A percentile compares a stretch with the other conserved stretches of the same genome.
Evolutionary conservation across 192 early-diverging fungal genomes (phyloP).

Genomic region (Backusella liffmaniae): DNA sequence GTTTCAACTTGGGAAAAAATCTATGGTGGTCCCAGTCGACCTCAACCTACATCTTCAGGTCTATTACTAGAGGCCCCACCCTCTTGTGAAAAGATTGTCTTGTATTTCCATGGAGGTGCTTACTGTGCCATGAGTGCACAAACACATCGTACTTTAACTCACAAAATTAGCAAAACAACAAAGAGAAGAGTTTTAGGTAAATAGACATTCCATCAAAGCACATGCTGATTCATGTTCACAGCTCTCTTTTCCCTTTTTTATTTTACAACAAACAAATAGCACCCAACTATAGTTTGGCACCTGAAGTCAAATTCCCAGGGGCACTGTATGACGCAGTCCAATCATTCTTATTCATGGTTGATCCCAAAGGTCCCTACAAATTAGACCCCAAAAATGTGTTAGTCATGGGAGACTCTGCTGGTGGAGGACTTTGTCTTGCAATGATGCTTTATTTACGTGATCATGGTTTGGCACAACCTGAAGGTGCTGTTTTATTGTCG

Average conservation of each 20-base stretch:
- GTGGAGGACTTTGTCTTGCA: conserved; percentile 64
- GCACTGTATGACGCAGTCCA: conserved; percentile 64
- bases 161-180: conserved; percentile 29
- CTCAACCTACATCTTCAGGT: not conserved
- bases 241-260: not conserved
- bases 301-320: conserved; percentile 43
- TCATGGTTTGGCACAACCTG: conserved; percentile 40
- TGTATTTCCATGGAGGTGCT: conserved; percentile 34
- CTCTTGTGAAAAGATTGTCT: conserved; percentile 21
- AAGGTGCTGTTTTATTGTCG: conserved; percentile 61
- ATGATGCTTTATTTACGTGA: conserved; percentile 63
- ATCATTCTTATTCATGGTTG: conserved; percentile 52
- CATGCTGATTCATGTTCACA: not conserved
- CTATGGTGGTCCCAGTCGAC: not conserved
- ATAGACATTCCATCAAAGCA: not conserved
- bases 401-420: conserved; percentile 68
- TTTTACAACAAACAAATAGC: not conserved
- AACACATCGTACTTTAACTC: conserved; percentile 20
- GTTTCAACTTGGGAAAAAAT: conserved; percentile 12
- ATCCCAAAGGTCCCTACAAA: conserved; percentile 36
- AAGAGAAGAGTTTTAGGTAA: conserved; percentile 26
- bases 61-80: not conserved
- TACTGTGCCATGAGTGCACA: conserved; percentile 35
- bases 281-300: conserved; percentile 19
- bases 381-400: conserved; percentile 61